Conservation (phyloP, 2,329 filamentous ascomycete genomes). For the Colletotrichum australisinense region DNA sequence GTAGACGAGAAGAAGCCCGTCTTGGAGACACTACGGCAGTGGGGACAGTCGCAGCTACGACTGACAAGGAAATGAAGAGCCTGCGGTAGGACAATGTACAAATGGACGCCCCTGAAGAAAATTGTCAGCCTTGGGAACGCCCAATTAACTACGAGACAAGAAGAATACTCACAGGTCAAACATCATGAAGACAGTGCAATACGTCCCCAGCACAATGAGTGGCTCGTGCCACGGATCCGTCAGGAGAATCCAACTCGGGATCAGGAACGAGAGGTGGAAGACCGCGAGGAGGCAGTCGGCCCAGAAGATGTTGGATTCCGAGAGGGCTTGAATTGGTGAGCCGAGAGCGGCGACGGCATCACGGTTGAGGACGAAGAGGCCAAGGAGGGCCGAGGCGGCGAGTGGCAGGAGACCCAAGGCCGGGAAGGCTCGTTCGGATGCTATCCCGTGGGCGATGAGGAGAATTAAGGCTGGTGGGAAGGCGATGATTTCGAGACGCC, state of each 20-base stretch:
- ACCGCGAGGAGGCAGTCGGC: slow-evolving; percentile 29
- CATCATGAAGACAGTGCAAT: slow-evolving; percentile 38
- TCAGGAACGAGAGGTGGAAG: slow-evolving; percentile 32
- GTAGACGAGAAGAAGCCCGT: slow-evolving; percentile 1
- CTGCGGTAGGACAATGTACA: slow-evolving; percentile 46
- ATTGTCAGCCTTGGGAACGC: neutral
- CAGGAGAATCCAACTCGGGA: slow-evolving; percentile 35
- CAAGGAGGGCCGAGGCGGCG: slow-evolving; percentile 33
- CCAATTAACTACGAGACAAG: rapidly evolving
- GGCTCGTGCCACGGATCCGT: neutral
- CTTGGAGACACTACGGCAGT: slow-evolving; percentile 21
- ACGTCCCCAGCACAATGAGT: slow-evolving; percentile 35
- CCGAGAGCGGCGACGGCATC: slow-evolving; percentile 36
- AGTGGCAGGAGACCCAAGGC: slow-evolving; percentile 36
- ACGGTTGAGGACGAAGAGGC: slow-evolving; percentile 31
- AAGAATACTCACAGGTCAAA: slow-evolving; percentile 30
- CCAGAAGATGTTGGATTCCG: slow-evolving; percentile 34
- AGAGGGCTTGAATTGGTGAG: slow-evolving; percentile 35
- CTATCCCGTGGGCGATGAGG: slow-evolving; percentile 27
- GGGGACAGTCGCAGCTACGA: slow-evolving; percentile 20
- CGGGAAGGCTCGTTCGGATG: slow-evolving; percentile 28
- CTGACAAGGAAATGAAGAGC: slow-evolving; percentile 5
- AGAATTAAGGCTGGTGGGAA: slow-evolving; percentile 30
- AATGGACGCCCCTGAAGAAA: slow-evolving; percentile 11
- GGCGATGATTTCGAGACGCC: slow-evolving; percentile 40